phyloP scores from a whole-genome alignment of 148 eudicot genomes.

The Mesembryanthemum crystallinum region DNA sequence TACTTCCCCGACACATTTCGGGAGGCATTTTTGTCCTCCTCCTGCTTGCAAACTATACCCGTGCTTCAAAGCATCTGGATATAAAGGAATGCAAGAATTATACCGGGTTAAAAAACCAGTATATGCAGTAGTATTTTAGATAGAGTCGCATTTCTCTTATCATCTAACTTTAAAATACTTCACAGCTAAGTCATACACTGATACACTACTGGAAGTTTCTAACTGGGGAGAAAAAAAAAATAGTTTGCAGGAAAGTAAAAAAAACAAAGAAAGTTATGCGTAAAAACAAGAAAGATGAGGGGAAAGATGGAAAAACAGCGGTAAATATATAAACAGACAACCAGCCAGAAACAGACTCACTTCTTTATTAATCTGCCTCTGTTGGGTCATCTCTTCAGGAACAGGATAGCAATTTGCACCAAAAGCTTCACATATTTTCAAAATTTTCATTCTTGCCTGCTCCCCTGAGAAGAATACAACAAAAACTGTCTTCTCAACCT shows the following conservation, averaged over 20 bases:
- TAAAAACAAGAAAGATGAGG: not conserved
- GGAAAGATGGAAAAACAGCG: not conserved
- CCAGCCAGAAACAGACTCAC: conserved; percentile 40
- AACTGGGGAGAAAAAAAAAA: no score
- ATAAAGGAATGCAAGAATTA: no score
- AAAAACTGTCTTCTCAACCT: conserved; percentile 95
- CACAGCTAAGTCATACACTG: no score
- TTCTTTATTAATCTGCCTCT: conserved; percentile 83
- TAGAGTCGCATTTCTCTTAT: no score
- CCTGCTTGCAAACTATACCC: no score
- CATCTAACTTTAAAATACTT: no score
- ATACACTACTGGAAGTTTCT: no score
- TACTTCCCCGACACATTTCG: no score
- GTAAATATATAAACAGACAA: conserved; percentile 2
- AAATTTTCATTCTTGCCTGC: conserved; percentile 85
- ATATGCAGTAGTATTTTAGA: no score
- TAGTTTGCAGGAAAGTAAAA: not conserved
- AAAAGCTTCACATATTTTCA: conserved; percentile 99
- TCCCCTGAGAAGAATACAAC: conserved; percentile 99
- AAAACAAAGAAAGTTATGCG: not conserved
- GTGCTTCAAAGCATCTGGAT: no score
- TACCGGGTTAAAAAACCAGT: no score
- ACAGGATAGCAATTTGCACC: conserved; percentile 98
- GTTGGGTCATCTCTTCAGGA: conserved; percentile 79
- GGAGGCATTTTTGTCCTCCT: no score